Conservation (phyloP, 192 early-diverging fungal species). For the Entophlyctis helioformis region DNA sequence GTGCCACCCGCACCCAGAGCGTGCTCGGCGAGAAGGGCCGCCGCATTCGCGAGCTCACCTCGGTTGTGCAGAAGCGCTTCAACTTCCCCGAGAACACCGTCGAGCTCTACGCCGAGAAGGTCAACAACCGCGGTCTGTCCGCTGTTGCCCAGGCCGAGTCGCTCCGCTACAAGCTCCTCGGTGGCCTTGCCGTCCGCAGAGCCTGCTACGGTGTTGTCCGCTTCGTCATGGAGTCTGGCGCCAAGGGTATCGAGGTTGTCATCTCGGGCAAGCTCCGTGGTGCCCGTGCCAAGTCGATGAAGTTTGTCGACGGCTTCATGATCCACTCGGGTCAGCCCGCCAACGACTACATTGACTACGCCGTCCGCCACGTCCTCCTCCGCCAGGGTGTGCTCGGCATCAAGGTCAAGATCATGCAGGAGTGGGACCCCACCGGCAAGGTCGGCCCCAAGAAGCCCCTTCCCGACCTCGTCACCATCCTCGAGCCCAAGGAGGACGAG, state of each 20-base stretch:
- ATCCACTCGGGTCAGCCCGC: conserved; percentile 99
- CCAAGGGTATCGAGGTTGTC: conserved; percentile 98
- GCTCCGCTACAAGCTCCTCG: conserved; percentile 94
- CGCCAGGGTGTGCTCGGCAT: conserved; percentile 98
- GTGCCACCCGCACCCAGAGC: conserved; percentile 96
- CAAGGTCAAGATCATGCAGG: conserved; percentile 99
- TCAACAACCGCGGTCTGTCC: conserved; percentile 92
- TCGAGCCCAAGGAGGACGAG: conserved; percentile 75
- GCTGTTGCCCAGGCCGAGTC: conserved; percentile 98
- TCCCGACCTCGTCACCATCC: conserved; percentile 91
- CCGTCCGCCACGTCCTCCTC: conserved; percentile 94
- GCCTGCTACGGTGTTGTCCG: conserved; percentile 98
- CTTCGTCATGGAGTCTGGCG: conserved; percentile 98
- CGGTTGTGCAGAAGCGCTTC: conserved; percentile 98
- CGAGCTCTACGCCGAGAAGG: conserved; percentile 97
- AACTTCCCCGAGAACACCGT: conserved; percentile 98
- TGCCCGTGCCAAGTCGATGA: conserved; percentile 99
- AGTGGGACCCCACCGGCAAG: conserved; percentile 85
- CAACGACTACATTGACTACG: conserved; percentile 87
- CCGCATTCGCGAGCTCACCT: conserved; percentile 95
- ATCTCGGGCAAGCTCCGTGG: conserved; percentile 99
- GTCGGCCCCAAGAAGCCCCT: conserved; percentile 90
- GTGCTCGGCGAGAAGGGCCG: conserved; percentile 97
- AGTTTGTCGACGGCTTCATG: conserved; percentile 99
- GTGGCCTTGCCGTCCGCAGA: conserved; percentile 91